Conservation (phyloP, 495 filamentous ascomycete genomes). For the Xylaria palmicola region DNA sequence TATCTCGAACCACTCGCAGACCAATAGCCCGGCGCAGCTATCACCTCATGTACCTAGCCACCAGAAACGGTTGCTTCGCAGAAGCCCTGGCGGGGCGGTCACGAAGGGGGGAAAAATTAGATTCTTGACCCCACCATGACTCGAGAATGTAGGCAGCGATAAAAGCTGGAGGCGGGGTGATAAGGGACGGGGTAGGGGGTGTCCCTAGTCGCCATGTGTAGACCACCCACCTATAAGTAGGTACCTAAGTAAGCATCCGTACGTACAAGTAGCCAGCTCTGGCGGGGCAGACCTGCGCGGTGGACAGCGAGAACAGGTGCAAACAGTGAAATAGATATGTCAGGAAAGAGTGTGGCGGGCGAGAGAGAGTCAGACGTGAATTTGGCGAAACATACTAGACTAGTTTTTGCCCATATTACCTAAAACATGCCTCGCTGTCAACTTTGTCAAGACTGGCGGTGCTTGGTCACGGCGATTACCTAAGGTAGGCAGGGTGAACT, state of each 20-base stretch:
- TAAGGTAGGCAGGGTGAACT: not conserved
- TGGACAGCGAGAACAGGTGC: not conserved
- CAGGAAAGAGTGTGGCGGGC: not conserved
- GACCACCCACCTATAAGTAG: too few species aligned
- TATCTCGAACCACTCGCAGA: not conserved
- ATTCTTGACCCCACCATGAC: conserved; percentile 15
- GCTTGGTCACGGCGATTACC: not conserved
- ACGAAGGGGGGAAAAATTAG: not conserved
- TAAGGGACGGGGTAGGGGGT: not conserved
- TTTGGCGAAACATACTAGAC: conserved; percentile 4
- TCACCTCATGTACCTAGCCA: too few species aligned
- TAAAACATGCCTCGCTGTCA: not conserved
- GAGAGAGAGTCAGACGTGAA: not conserved
- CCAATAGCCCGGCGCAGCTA: too few species aligned
- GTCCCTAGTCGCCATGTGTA: not conserved
- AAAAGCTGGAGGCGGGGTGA: conserved; percentile 15
- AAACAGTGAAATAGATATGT: not conserved
- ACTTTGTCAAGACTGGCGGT: not conserved
- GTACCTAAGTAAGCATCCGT: too few species aligned
- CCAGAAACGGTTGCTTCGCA: too few species aligned
- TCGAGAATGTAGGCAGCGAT: conserved; percentile 2
- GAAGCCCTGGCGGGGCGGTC: conserved; percentile 1
- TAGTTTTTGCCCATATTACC: not conserved
- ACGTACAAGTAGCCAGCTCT: conserved; percentile 4
- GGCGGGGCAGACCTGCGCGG: not conserved